Conservation (phyloP, 768 basidiomycete genomes). For the Psilocybe cyanescens region DNA sequence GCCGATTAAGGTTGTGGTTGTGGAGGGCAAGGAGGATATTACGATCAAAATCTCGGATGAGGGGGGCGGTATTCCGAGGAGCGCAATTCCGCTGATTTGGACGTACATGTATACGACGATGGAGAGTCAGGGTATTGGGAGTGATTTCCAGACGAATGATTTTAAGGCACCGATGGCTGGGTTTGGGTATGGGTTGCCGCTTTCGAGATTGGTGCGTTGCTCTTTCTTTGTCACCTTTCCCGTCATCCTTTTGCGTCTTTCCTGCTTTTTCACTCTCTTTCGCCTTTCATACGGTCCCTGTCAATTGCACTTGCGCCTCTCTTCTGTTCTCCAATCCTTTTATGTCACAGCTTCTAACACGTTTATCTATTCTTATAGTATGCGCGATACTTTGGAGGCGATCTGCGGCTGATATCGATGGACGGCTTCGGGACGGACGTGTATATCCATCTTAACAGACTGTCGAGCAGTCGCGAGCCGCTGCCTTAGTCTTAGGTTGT, state of each 20-base stretch:
- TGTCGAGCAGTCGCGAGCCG: constrained; percentile 84
- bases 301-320: no score
- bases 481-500: constrained; percentile 42
- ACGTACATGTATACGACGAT: constrained; percentile 97
- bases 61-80: constrained; percentile 90
- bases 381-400: constrained; percentile 94
- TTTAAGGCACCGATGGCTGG: constrained; percentile 99
- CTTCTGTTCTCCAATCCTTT: no score
- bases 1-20: constrained; percentile 92
- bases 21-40: constrained; percentile 97
- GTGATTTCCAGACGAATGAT: constrained; percentile 83
- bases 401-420: constrained; percentile 94
- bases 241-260: not conserved
- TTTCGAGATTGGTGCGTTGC: constrained; percentile 81
- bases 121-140: constrained; percentile 72
- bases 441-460: constrained; percentile 87
- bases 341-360: no score
- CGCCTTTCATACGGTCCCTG: no score
- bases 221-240: not conserved
- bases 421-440: constrained; percentile 97
- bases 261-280: not conserved
- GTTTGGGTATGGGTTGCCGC: constrained; percentile 91
- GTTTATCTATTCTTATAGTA: constrained; percentile 53
- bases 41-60: constrained; percentile 99
- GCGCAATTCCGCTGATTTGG: constrained; percentile 95